phyloP scores from a whole-genome alignment of 164 flowering plant genomes.

The Vitis rupestris region DNA sequence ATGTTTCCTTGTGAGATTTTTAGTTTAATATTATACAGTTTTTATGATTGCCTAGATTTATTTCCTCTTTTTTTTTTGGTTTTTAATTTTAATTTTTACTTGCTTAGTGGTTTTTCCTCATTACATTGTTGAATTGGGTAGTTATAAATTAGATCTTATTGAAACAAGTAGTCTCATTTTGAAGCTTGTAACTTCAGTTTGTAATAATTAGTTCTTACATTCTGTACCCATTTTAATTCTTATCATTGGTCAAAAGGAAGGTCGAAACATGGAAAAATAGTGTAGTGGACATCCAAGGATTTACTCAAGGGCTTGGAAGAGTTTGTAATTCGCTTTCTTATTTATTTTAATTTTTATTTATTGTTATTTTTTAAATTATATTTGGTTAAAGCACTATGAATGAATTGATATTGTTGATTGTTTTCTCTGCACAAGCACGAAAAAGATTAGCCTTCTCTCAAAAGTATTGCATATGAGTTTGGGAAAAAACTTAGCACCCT shows the following conservation, averaged over 20 bases:
- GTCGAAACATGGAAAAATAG: constrained; percentile 88
- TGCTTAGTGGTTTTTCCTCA: neutral
- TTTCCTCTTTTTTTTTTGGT: neutral
- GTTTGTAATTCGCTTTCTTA: constrained; percentile 38
- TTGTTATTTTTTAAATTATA: no score
- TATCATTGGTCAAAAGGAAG: constrained; percentile 90
- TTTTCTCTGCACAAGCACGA: no score
- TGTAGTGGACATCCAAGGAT: constrained; percentile 92
- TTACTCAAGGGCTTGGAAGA: constrained; percentile 88
- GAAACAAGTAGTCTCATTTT: no score
- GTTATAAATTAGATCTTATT: neutral
- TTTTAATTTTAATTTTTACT: neutral
- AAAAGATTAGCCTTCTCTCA: no score
- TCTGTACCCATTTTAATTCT: constrained; percentile 36
- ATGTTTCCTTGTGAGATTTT: no score
- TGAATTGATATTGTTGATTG: no score
- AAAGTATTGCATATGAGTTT: no score
- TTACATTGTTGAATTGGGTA: neutral
- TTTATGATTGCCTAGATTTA: no score
- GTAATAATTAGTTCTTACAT: constrained; percentile 1
- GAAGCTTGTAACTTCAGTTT: neutral
- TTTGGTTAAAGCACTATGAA: no score
- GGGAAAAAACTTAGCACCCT: no score
- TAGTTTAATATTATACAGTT: no score
- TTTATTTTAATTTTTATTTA: no score